Evolutionary conservation across 352 stramenopile genomes (phyloP).

Genomic region (Phytophthora pistaciae): DNA sequence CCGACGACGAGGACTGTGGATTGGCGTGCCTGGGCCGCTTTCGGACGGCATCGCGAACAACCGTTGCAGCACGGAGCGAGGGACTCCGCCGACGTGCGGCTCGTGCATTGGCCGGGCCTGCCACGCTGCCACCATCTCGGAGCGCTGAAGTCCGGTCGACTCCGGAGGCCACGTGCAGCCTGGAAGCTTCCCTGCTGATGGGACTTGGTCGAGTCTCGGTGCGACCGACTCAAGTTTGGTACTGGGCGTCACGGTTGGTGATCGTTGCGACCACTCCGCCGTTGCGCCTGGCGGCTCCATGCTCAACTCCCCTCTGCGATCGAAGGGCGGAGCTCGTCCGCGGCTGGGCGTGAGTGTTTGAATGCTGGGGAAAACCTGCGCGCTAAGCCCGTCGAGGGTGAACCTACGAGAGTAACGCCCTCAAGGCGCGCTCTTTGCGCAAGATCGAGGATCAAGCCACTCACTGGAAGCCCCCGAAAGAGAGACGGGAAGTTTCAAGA

Average conservation of each 20-base stretch:
- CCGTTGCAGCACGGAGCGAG: conserved; percentile 39
- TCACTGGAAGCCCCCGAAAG: background rate
- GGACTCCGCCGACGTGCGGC: conserved; percentile 36
- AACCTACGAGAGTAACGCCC: conserved; percentile 37
- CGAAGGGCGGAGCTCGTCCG: conserved; percentile 36
- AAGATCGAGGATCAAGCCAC: conserved; percentile 2
- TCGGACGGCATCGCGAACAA: conserved; percentile 27
- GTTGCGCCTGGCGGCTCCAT: conserved; percentile 34
- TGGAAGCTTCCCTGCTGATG: conserved; percentile 21
- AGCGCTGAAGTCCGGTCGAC: conserved; percentile 19
- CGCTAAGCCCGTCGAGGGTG: background rate
- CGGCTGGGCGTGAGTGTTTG: conserved; percentile 31
- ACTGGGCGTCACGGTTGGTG: conserved; percentile 16
- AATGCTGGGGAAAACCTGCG: conserved; percentile 29
- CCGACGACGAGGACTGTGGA: conserved; percentile 38
- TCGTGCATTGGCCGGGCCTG: conserved; percentile 9
- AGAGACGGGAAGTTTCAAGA: conserved; percentile 1
- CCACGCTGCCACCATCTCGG: conserved; percentile 41
- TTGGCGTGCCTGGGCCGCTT: conserved; percentile 17
- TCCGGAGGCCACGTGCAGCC: conserved; percentile 38
- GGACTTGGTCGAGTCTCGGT: conserved; percentile 24
- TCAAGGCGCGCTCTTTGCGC: background rate
- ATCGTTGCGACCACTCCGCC: conserved; percentile 25
- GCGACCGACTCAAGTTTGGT: conserved; percentile 34
- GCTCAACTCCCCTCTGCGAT: conserved; percentile 42